These are phyloP conservation scores for Gastrolobium villosum DNA, from an alignment of 306 rosid species.

Conservation along the genomic window DNA sequence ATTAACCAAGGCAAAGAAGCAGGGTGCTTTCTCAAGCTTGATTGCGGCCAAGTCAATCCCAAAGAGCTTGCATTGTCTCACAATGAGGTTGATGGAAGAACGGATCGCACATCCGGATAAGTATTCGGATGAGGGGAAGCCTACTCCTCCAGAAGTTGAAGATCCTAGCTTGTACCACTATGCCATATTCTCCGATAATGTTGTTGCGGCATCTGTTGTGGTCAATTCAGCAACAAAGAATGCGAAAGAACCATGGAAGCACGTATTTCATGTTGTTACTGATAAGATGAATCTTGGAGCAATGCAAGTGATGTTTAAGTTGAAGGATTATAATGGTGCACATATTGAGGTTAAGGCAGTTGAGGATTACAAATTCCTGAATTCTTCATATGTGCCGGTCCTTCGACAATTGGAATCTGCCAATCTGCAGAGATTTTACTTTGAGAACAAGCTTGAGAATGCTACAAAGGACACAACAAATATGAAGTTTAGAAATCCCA, in stretches of 20 bases:
- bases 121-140: slow-evolving; percentile 72
- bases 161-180: slow-evolving; percentile 85
- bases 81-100: slow-evolving; percentile 85
- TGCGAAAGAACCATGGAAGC: slow-evolving; percentile 88
- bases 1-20: slow-evolving; percentile 88
- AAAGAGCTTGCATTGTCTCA: slow-evolving; percentile 77
- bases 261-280: slow-evolving; percentile 89
- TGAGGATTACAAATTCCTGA: slow-evolving; percentile 86
- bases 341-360: slow-evolving; percentile 86
- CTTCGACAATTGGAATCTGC: slow-evolving; percentile 82
- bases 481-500: slow-evolving; percentile 92
- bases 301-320: slow-evolving; percentile 89
- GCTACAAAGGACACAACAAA: slow-evolving; percentile 87
- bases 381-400: slow-evolving; percentile 84
- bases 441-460: slow-evolving; percentile 87
- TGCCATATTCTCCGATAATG: slow-evolving; percentile 85
- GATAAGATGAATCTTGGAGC: slow-evolving; percentile 96
- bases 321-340: slow-evolving; percentile 77
- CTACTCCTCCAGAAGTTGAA: slow-evolving; percentile 66
- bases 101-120: slow-evolving; percentile 74
- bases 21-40: slow-evolving; percentile 93
- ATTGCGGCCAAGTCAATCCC: slow-evolving; percentile 93
- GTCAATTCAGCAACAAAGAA: slow-evolving; percentile 82
- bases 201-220: slow-evolving; percentile 86
- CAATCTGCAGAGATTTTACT: slow-evolving; percentile 76